Evolutionary conservation across 2,329 filamentous ascomycete genomes (phyloP).

Genomic region (Fusarium pseudocircinatum): DNA sequence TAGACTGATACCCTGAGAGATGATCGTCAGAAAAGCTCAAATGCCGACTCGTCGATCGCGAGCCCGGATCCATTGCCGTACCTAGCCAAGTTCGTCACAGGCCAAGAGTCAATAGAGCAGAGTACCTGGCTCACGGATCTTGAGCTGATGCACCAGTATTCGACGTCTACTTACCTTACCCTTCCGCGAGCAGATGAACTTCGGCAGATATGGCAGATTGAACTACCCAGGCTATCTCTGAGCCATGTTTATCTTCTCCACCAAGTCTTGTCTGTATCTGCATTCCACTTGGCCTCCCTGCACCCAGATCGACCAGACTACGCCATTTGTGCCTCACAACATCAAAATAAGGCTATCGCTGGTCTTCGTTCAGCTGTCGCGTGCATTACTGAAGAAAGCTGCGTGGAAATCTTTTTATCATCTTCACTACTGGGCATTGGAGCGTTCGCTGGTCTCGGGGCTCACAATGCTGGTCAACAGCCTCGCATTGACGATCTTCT

Average conservation of each 20-base stretch:
- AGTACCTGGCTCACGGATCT: constrained; percentile 48
- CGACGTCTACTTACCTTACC: constrained; percentile 43
- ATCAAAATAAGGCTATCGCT: constrained; percentile 46
- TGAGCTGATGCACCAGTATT: constrained; percentile 51
- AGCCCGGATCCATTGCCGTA: constrained; percentile 35
- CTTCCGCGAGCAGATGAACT: constrained; percentile 45
- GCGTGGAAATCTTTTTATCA: constrained; percentile 47
- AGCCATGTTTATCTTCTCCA: constrained; percentile 45
- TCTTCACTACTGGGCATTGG: constrained; percentile 47
- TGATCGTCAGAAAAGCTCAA: background rate
- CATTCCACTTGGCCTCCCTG: constrained; percentile 44
- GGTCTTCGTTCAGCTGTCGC: constrained; percentile 44
- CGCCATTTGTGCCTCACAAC: constrained; percentile 44
- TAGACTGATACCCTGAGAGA: background rate
- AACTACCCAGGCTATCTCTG: constrained; percentile 41
- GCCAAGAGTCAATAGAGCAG: constrained; percentile 21
- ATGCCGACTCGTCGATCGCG: background rate
- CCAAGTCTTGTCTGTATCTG: constrained; percentile 46
- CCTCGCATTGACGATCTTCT: constrained; percentile 46
- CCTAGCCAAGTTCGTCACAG: constrained; percentile 37
- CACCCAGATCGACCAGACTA: constrained; percentile 37
- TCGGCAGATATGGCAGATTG: constrained; percentile 45
- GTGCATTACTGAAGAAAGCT: constrained; percentile 43
- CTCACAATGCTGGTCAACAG: constrained; percentile 21
- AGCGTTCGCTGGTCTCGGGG: constrained; percentile 43